Evolutionary conservation across 140 eudicot species (phyloP), one percentile per base, ranked within the genome.

Genomic region (Erigeron philadelphicus): DNA sequence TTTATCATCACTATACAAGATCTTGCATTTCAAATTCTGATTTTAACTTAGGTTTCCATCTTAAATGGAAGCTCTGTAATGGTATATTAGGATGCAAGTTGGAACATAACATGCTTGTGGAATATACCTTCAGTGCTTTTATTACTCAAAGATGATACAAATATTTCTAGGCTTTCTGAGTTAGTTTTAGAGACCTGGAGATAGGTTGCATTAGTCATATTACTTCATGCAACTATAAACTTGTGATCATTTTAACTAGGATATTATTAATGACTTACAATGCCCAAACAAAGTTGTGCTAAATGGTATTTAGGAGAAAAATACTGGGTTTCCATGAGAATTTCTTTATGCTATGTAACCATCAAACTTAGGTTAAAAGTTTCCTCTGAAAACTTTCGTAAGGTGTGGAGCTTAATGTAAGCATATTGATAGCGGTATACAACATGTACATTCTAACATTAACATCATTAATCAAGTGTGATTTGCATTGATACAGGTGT

Each of bases 401-500:
- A 13, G 25, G 3, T 40, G 41, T 53, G 52, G 61, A 68, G 16
- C 72, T 49, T 50, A 31, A 17, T 38, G 70, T 48, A 8, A 52
- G 42, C 31, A 72, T 8, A 55, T 23, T 56, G 57, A 52, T 66
- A 45, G 35, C 56, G 61, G 41, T 21, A 54, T 56, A 64, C 5
- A 5, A 8, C 7, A 35, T 38, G 46, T 18, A 45, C 65, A 23
- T 21, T 71, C 61, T 62, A 13, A 7, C 63, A 50, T 45, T 15
- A 12, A 72, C 42, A 62, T 52, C 49, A 2, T 62, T 53, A 64
- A 23, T 17, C 21, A 73, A 63, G 13, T 23, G 40, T 13, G 56
- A 52, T 65, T 66, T 72, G 44, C 68, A 13, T 65, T 23, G 9
- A n/a, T 67, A 76, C 54, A 89, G 98, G 88, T 80, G 68, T 73